Conservation (phyloP, 2,329 filamentous ascomycete species). For the Saccharata proteae region DNA sequence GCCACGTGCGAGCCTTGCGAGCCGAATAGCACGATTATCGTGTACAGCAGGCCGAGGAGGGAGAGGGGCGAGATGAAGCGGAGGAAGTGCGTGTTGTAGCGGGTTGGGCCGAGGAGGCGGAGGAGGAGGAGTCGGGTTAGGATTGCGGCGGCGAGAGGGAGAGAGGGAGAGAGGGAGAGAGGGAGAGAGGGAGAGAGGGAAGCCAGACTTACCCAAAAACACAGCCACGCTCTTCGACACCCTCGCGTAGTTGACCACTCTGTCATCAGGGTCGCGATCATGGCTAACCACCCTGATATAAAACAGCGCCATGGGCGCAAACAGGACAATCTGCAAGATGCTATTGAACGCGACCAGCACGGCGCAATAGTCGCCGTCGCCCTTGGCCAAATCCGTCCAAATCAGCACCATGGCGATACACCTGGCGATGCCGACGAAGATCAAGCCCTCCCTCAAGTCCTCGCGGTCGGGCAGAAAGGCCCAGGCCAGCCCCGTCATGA, state of each 20-base stretch:
- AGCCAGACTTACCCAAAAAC: conserved; percentile 47
- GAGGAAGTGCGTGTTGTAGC: conserved; percentile 62
- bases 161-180: background rate
- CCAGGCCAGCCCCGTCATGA: conserved; percentile 69
- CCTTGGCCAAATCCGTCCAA: conserved; percentile 67
- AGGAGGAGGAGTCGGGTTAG: conserved; percentile 58
- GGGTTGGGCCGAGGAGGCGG: conserved; percentile 39
- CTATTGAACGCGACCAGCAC: conserved; percentile 38
- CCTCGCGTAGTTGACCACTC: conserved; percentile 44
- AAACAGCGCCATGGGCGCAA: conserved; percentile 35
- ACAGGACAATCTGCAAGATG: conserved; percentile 36
- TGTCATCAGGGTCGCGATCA: conserved; percentile 22
- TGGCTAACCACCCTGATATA: conserved; percentile 55
- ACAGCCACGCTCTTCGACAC: conserved; percentile 73
- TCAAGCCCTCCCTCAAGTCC: conserved; percentile 50
- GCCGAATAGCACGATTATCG: conserved; percentile 75
- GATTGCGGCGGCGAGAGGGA: conserved; percentile 68
- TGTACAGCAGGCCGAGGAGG: conserved; percentile 73
- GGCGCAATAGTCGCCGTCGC: conserved; percentile 72
- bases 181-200: background rate
- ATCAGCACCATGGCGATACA: conserved; percentile 86
- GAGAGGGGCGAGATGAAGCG: conserved; percentile 59
- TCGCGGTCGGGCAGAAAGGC: conserved; percentile 33
- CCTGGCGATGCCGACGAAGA: conserved; percentile 70
- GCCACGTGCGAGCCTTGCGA: conserved; percentile 68